Percentiles rank a stretch among this genome's conserved stretches.
These are phyloP conservation scores for Hortaea sp. DNA, from an alignment of 2,329 filamentous ascomycete species.

Conservation along the genomic window DNA sequence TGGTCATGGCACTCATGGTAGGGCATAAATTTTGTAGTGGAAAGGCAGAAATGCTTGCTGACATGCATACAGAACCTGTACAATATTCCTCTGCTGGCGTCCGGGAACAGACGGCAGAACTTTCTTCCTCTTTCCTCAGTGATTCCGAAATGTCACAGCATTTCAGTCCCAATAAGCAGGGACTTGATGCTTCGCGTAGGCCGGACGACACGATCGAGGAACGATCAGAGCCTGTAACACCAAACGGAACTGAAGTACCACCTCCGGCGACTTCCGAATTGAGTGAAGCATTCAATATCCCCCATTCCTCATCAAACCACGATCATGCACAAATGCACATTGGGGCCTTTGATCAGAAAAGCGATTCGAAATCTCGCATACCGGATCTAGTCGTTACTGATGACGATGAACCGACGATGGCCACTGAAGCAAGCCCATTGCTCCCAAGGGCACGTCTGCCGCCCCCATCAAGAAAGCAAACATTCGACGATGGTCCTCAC, in stretches of 20 bases:
- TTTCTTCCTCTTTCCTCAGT: constrained; percentile 28
- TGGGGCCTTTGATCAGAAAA: not conserved
- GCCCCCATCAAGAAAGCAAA: constrained; percentile 10
- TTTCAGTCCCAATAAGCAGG: constrained; percentile 8
- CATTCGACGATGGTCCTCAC: constrained; percentile 13
- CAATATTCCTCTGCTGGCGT: constrained; percentile 30
- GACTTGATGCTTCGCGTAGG: constrained; percentile 2
- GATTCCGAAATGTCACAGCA: constrained; percentile 22
- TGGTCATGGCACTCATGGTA: constrained; percentile 15
- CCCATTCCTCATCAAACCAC: not conserved
- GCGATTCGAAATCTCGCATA: not conserved
- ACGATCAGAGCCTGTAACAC: constrained; percentile 24
- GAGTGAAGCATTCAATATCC: constrained; percentile 3
- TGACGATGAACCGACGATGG: constrained; percentile 8
- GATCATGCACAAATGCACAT: not conserved
- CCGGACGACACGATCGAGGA: constrained; percentile 23
- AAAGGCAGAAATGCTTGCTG: not conserved
- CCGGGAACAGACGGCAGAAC: constrained; percentile 28
- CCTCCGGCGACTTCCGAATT: constrained; percentile 4
- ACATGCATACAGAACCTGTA: constrained; percentile 32
- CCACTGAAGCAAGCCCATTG: constrained; percentile 26
- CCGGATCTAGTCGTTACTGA: constrained; percentile 22
- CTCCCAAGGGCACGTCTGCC: constrained; percentile 22
- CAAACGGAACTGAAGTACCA: constrained; percentile 7
- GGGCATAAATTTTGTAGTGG: not conserved